Conservation (phyloP, 2,329 filamentous ascomycete genomes). For the Cercospora sesami region DNA sequence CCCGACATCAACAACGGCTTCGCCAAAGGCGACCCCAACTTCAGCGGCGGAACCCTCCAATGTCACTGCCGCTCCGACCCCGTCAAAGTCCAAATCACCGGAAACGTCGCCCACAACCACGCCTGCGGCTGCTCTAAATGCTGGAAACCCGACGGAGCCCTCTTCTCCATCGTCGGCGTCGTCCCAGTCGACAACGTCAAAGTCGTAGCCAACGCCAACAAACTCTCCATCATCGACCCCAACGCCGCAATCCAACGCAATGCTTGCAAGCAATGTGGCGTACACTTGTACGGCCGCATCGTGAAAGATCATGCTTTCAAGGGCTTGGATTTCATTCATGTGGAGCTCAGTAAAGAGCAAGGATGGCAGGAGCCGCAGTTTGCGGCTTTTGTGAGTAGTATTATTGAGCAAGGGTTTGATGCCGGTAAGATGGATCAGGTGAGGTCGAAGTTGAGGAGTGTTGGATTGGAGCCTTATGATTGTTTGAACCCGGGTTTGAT, state of each 20-base stretch:
- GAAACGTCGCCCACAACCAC: constrained; percentile 68
- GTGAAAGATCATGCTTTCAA: constrained; percentile 65
- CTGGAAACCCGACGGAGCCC: constrained; percentile 65
- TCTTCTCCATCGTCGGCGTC: constrained; percentile 66
- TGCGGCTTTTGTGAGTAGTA: constrained; percentile 65
- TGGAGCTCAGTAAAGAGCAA: constrained; percentile 58
- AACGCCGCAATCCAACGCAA: constrained; percentile 61
- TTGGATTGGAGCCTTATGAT: constrained; percentile 65
- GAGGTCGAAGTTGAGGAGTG: constrained; percentile 52
- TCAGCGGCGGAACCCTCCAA: constrained; percentile 61
- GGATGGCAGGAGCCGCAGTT: constrained; percentile 75
- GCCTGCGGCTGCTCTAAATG: constrained; percentile 71
- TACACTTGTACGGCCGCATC: constrained; percentile 65
- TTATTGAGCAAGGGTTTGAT: constrained; percentile 67
- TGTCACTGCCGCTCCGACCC: constrained; percentile 60
- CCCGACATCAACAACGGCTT: constrained; percentile 64
- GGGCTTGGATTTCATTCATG: constrained; percentile 69
- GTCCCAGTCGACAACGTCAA: constrained; percentile 56
- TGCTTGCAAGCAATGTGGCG: constrained; percentile 62
- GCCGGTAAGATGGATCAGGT: constrained; percentile 58
- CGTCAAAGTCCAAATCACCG: constrained; percentile 58
- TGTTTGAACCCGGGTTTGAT: constrained; percentile 62
- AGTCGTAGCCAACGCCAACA: constrained; percentile 59
- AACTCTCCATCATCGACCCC: constrained; percentile 58
- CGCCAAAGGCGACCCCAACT: constrained; percentile 55